Base-by-base conservation (phyloP, 768 basidiomycete species). In the Coprinopsis strossmayeri region DNA sequence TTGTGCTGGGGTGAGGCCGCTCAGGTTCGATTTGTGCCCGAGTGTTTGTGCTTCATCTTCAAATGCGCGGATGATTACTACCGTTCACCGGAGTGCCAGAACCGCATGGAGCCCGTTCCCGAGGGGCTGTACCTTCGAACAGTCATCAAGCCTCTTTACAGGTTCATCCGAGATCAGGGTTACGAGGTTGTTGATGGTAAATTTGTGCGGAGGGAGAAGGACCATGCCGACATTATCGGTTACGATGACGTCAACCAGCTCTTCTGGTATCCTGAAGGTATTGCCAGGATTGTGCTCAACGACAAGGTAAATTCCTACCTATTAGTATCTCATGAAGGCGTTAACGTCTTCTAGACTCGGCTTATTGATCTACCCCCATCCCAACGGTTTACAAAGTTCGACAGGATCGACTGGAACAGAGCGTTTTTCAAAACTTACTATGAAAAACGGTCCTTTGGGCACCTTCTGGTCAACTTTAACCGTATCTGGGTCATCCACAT, bases 1-100 rank as follows among this genome's bases (percentile, higher is more conserved):
- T 78, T 99, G 23, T 90, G 91, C 54, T 99, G 96, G 96, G 96
- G 95, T 48, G 96, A 99, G 67, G 94, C 91, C 0, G 95, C 96
- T 11, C 93, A 97, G 61, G 92, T 98, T 34, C 85, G 96, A 12
- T 98, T 97, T 66, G 78, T 91, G 12, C 95, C 96, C 2, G 96
- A 99, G 64, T 94, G 91, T 59, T 70, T 99, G 39, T 97, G 93
- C 69, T 99, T 97, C 77, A 96, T 99, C 68, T 99, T 99, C 86
- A 99, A 99, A 69, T 98, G 96, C 61, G 96, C 96, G 12, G 96
- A 99, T 63, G 96, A 99, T 69, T 99, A 97, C 66, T 99, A 99
- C 66, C 93, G 96, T 21, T 92, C 89, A 2, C 84, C 95, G n/a
- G 96, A 98, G 59, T 99, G 96, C 58, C 96, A 99, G 66, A 89